Base-by-base conservation (phyloP, 257 asterid genomes). In the Solanum phureja region DNA sequence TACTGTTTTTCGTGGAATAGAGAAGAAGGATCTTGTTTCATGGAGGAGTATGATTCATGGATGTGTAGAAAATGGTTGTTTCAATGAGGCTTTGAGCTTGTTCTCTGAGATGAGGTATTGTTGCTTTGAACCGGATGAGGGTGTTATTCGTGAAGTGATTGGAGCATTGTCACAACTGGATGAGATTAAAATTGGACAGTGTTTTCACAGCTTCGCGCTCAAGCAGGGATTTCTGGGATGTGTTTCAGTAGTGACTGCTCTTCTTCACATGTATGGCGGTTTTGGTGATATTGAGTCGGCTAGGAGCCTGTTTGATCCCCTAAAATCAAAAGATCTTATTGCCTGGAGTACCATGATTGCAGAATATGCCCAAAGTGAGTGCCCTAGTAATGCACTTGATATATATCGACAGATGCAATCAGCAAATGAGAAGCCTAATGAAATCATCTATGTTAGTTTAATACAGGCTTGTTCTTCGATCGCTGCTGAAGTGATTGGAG, bases 321-420 rank as follows among this genome's bases (percentile, higher is more conserved):
- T 94, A 73, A 74, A 86, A 18, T 77, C 89, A 86, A 96, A 93
- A 92, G 97, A 96, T 94, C 86, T 91, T 44, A 90, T 96, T 92
- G 95, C 97, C 72, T 96, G 98, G 97, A 94, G 94, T 76, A 94
- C 92, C 4, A 94, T 95, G 96, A 92, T 94, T 83, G 86, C 95
- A 37, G 94, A 90, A 42, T 93, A 93, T 87, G 91, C 93, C 81
- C 94, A 93, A 89, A 90, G 91, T 72, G 88, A 84, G 35, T 91
- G 89, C 38, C 93, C 95, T 86, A 31, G 62, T 58, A 74, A 89
- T 79, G 97, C 94, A 12, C 91, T 94, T 83, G 90, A 89, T 83
- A 56, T 91, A 72, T 91, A 91, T 49, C 88, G 86, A 91, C 88
- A 88, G 89, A 95, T 95, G 98, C 97, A 87, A 88, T 69, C 90